Percentiles rank a stretch among this genome's conserved stretches.
Evolutionary conservation across 768 basidiomycete genomes (phyloP).

Genomic region (Zangia roseola): DNA sequence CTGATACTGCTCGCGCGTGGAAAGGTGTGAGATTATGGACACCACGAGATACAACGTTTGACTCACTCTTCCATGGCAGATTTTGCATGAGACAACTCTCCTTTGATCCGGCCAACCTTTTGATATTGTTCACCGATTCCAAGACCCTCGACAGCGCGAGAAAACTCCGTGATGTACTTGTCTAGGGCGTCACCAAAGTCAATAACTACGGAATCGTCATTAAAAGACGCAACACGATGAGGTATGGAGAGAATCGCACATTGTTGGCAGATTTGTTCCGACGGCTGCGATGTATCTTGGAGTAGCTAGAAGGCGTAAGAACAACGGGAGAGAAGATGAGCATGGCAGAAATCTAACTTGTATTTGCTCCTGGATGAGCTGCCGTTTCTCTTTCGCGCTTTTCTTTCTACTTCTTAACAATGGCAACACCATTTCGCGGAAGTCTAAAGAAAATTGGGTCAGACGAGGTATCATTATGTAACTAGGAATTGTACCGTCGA

Average conservation of each 20-base stretch:
- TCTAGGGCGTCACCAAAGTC: slow-evolving; percentile 16
- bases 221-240: neutral
- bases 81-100: slow-evolving; percentile 3
- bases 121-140: slow-evolving; percentile 1
- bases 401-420: slow-evolving; percentile 8
- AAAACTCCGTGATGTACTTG: slow-evolving; percentile 13
- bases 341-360: neutral
- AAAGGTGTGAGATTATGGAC: neutral
- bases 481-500: slow-evolving; percentile 10
- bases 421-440: slow-evolving; percentile 16
- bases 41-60: too few species aligned
- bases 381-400: slow-evolving; percentile 8
- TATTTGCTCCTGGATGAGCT: slow-evolving; percentile 18
- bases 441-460: slow-evolving; percentile 4
- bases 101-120: slow-evolving; percentile 4
- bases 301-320: slow-evolving; percentile 12
- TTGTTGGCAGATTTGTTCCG: slow-evolving; percentile 18
- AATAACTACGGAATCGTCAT: slow-evolving; percentile 4
- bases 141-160: slow-evolving; percentile 10
- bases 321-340: neutral
- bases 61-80: slow-evolving; percentile 18
- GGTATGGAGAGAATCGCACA: slow-evolving; percentile 3
- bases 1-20: slow-evolving; percentile 9
- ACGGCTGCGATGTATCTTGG: slow-evolving; percentile 16
- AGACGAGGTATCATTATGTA: neutral